These are phyloP conservation scores for Apiospora koreana DNA, from an alignment of 2,329 filamentous ascomycete genomes.

Conservation along the genomic window DNA sequence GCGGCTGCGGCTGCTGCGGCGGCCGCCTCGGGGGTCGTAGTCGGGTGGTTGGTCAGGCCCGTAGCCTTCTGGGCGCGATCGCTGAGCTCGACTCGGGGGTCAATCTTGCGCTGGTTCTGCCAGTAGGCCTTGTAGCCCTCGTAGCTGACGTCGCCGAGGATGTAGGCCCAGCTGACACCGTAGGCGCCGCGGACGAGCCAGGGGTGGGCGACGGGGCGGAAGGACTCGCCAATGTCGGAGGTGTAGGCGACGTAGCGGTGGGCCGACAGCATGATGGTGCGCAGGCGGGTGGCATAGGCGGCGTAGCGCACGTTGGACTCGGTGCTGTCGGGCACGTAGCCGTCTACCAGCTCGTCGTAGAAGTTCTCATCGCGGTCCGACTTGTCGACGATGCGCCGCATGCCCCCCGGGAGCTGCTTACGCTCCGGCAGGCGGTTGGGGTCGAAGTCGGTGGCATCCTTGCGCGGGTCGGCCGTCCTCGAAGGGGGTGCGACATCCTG, in stretches of 20 bases:
- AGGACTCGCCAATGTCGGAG: conserved; percentile 93
- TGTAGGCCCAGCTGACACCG: conserved; percentile 88
- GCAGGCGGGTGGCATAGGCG: conserved; percentile 82
- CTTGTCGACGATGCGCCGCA: conserved; percentile 61
- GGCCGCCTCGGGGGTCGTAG: conserved; percentile 26
- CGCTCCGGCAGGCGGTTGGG: conserved; percentile 48
- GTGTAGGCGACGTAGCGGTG: conserved; percentile 98
- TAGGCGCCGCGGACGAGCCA: conserved; percentile 81
- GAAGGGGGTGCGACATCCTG: background rate
- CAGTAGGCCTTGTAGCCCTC: conserved; percentile 96
- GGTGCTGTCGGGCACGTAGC: conserved; percentile 76
- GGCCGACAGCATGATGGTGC: conserved; percentile 84
- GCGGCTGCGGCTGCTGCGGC: conserved; percentile 50
- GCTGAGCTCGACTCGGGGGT: conserved; percentile 64
- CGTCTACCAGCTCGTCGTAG: conserved; percentile 76
- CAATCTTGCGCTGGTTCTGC: conserved; percentile 75
- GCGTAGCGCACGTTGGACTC: conserved; percentile 88
- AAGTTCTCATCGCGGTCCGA: conserved; percentile 68
- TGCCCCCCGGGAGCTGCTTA: conserved; percentile 53
- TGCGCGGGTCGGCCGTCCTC: conserved; percentile 29
- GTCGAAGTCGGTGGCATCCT: conserved; percentile 40
- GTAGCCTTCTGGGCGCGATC: conserved; percentile 49
- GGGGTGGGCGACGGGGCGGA: conserved; percentile 89
- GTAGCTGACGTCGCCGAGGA: conserved; percentile 85
- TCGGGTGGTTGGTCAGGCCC: conserved; percentile 41